These are phyloP conservation scores for Begonia loranthoides DNA, from an alignment of 306 rosid genomes.

Conservation along the genomic window DNA sequence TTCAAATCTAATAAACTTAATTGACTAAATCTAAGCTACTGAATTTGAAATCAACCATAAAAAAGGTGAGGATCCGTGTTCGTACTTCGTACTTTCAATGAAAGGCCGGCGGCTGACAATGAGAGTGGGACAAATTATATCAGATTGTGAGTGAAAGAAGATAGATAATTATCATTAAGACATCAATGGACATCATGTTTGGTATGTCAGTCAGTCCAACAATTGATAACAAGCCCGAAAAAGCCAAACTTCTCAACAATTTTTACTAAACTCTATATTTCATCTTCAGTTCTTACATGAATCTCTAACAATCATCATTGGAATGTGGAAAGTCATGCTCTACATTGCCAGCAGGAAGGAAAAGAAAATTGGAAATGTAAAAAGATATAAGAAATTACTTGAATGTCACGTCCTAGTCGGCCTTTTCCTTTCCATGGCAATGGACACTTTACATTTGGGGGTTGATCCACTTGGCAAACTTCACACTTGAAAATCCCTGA, in stretches of 20 bases:
- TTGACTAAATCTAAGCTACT: no score
- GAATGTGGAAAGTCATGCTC: slow-evolving; percentile 39
- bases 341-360: slow-evolving; percentile 61
- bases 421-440: slow-evolving; percentile 98
- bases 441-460: slow-evolving; percentile 90
- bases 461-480: slow-evolving; percentile 90
- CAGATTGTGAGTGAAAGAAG: no score
- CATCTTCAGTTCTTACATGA: slow-evolving; percentile 63
- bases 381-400: slow-evolving; percentile 38
- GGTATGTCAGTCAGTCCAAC: slow-evolving; percentile 55
- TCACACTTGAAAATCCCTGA: slow-evolving; percentile 84
- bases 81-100: no score
- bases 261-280: slow-evolving; percentile 26
- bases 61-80: no score
- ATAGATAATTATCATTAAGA: no score
- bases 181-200: no score
- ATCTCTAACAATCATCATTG: slow-evolving; percentile 33
- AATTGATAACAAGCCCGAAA: slow-evolving; percentile 66
- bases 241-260: slow-evolving; percentile 24
- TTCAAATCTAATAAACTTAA: no score
- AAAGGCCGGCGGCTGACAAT: no score
- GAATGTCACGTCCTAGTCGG: slow-evolving; percentile 40
- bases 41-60: no score
- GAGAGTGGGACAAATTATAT: no score
- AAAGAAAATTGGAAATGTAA: slow-evolving; percentile 19